Base-by-base conservation (phyloP, 2,329 filamentous ascomycete genomes). In the Cladosporium sphaerospermum region DNA sequence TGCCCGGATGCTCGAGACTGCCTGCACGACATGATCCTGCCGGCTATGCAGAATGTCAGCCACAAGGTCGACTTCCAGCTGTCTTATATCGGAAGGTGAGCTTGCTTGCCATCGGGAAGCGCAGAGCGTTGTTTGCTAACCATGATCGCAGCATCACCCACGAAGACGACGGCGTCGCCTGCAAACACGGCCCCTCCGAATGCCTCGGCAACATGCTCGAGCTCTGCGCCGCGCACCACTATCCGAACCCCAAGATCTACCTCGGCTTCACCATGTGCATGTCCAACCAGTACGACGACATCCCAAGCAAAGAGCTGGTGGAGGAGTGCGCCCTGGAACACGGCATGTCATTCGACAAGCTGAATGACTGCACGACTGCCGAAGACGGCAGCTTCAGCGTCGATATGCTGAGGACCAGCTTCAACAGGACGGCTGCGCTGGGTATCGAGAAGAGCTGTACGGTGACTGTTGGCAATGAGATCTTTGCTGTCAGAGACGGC, bases 231-330 rank as follows among this genome's bases (percentile, higher is more conserved):
- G 84, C 85, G 55, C 78, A 86, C 58, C 78, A 93, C 32, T 93
- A 93, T 65, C 87, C 88, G 31, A 84, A 91, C 59, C 88, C 88
- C 32, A 93, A 95, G 71, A 88, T 85, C 59, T 91, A 86, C 63
- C 83, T 99, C 18, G 92, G 92, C 56, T 99, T 97, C 72, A 85
- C 89, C 54, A 93, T 95, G 80, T 99, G 93, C 73, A 73, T 99
- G 54, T 84, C 85, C 18, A 80, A 78, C 57, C 81, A 90, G 57
- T 99, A 91, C 70, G 52, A 76, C 18, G 71, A 83, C 7, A 96
- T 99, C 33, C 92, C 93, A 2, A 77, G 88, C 33, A 81, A 85
- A 47, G 77, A 78, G n/a, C 78, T 96, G 14, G 79, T 96, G 39
- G 80, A 95, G 67, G 84, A 89, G 66, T 99, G 93, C 68, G 89